Percentiles rank a stretch among this genome's conserved stretches.
Conservation (phyloP, 768 basidiomycete genomes). For the Pleurotus pulmonarius region DNA sequence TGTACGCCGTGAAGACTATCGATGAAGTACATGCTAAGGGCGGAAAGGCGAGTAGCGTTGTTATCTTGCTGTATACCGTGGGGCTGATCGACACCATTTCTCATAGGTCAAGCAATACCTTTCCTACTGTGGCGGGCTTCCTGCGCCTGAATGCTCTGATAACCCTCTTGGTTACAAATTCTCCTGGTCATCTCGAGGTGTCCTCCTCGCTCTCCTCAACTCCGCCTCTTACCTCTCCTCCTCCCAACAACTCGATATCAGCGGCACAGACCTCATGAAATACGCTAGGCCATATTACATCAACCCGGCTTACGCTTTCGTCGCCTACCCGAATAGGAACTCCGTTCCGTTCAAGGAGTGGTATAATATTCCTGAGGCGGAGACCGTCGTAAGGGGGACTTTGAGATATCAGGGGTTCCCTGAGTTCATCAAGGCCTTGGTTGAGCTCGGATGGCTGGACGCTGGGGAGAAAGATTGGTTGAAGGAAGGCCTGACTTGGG, state of each 20-base stretch:
- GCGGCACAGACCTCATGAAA: slow-evolving; percentile 84
- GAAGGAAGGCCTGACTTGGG: slow-evolving; percentile 72
- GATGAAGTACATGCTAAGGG: slow-evolving; percentile 91
- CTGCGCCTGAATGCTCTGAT: slow-evolving; percentile 83
- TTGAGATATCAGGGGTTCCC: slow-evolving; percentile 97
- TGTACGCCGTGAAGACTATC: slow-evolving; percentile 93
- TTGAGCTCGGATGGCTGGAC: slow-evolving; percentile 85
- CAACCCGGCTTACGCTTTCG: slow-evolving; percentile 92
- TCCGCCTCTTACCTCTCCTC: slow-evolving; percentile 74
- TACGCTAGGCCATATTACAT: slow-evolving; percentile 93
- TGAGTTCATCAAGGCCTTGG: slow-evolving; percentile 84
- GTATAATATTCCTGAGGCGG: slow-evolving; percentile 91
- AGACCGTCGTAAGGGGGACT: slow-evolving; percentile 90
- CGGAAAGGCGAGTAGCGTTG: slow-evolving; percentile 63
- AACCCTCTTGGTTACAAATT: slow-evolving; percentile 99
- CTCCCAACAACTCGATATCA: slow-evolving; percentile 60
- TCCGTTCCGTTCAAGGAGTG: slow-evolving; percentile 86
- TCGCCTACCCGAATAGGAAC: slow-evolving; percentile 96
- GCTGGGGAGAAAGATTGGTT: slow-evolving; percentile 76
- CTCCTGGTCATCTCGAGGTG: slow-evolving; percentile 96
- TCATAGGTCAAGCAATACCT: slow-evolving; percentile 81
- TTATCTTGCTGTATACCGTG: not conserved
- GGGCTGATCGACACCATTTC: not conserved
- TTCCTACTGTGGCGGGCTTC: slow-evolving; percentile 95
- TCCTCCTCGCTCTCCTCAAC: slow-evolving; percentile 92